Conservation (phyloP, 768 basidiomycete genomes). For the Boletus rubescentipes region DNA sequence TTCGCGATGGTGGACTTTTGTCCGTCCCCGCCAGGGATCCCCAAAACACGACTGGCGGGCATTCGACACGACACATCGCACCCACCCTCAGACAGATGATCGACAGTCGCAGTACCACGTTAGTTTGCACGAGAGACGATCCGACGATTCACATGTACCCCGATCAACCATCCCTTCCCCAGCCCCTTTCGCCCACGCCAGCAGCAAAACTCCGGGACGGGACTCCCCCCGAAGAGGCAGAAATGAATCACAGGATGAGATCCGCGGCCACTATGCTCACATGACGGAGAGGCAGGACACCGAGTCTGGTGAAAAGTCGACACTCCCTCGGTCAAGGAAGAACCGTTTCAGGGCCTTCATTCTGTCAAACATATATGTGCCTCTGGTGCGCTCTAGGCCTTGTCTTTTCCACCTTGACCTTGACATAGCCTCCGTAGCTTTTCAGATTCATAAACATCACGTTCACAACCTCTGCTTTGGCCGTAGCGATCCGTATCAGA, state of each 20-base stretch:
- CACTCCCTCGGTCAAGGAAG: conserved; percentile 33
- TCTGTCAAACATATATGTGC: conserved; percentile 73
- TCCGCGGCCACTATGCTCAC: conserved; percentile 16
- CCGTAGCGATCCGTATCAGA: conserved; percentile 75
- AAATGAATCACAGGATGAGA: conserved; percentile 7
- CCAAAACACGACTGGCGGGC: conserved; percentile 5
- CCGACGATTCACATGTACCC: conserved; percentile 20
- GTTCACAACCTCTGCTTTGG: conserved; percentile 78
- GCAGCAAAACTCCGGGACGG: conserved; percentile 62
- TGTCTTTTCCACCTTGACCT: not conserved
- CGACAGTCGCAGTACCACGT: conserved; percentile 15
- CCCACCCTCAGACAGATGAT: conserved; percentile 10
- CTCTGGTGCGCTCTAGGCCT: conserved; percentile 52
- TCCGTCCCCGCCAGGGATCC: conserved; percentile 47
- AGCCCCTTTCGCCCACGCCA: conserved; percentile 49
- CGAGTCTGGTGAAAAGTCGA: conserved; percentile 32
- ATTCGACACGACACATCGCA: not conserved
- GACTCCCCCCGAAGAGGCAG: conserved; percentile 55
- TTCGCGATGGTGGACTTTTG: conserved; percentile 77
- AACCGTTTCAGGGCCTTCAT: conserved; percentile 65
- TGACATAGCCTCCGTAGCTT: conserved; percentile 45
- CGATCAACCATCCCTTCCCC: conserved; percentile 28
- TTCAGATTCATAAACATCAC: conserved; percentile 84
- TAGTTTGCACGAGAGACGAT: conserved; percentile 16
- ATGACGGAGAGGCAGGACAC: conserved; percentile 20